Base-by-base conservation (phyloP, 2,329 filamentous ascomycete species). In the Fusarium anguioides region DNA sequence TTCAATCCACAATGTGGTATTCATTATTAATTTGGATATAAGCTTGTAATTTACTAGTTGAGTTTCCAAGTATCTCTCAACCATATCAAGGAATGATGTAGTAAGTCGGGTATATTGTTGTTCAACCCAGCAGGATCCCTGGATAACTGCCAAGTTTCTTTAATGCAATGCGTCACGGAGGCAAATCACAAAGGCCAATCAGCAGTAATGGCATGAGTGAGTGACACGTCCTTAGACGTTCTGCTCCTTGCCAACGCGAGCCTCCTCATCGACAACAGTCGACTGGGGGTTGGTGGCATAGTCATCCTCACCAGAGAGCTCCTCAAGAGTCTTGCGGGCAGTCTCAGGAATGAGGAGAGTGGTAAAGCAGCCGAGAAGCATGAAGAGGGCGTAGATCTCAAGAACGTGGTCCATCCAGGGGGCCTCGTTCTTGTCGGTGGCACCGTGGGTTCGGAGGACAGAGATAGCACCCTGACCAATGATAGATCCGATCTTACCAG, bases 361-460 rank as follows among this genome's bases (percentile, higher is more conserved):
- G 11, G 89, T 91, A 75, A 90, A 83, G 78, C 87, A 81, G 56
- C 91, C 91, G 58, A 87, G 81, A 31, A 93, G 83, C 91, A 93
- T 94, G 83, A 94, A 93, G 26, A 92, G 82, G 8, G 90, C 89
- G 74, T 84, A 86, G 71, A 93, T 93, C 82, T 92, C 82, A 74
- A 94, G 87, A 37, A 93, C 90, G 76, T 93, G 91, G 79, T 93
- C 84, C 77, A 94, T 84, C 91, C 91, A 94, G 3, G 90, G 91
- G 17, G 76, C 72, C 0, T 73, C 66, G 64, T 81, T 79, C 4
- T 51, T 66, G 9, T 68, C 56, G 31, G 80, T 79, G 17, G 79
- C 82, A n/a, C 81, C 81, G 15, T 75, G 75, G 12, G 81, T 83
- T 46, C 84, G 80, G 17, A 88, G 81, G 14, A 82, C 84, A 4